These are phyloP conservation scores for Tolypocladium cylindrosporum DNA, from an alignment of 2,329 filamentous ascomycete genomes.

Conservation along the genomic window DNA sequence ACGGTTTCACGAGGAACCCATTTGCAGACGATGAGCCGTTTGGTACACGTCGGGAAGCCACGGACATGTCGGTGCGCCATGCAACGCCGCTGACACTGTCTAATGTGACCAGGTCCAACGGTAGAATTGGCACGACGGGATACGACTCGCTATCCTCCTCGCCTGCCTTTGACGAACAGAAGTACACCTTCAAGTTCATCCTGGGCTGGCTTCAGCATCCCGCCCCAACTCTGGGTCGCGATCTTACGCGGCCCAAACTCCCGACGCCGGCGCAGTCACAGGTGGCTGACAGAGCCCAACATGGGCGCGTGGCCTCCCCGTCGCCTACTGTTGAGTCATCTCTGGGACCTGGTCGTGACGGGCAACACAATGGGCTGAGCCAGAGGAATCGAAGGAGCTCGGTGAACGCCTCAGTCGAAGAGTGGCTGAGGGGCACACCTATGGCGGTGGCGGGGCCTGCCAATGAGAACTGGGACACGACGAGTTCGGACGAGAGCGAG, in stretches of 20 bases:
- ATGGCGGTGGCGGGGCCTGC: neutral
- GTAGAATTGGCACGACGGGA: slow-evolving; percentile 31
- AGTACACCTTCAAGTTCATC: slow-evolving; percentile 65
- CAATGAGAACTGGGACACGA: neutral
- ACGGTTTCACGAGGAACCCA: neutral
- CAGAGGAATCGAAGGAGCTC: slow-evolving; percentile 12
- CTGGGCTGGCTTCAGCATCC: slow-evolving; percentile 53
- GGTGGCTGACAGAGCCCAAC: slow-evolving; percentile 33
- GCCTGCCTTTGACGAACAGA: slow-evolving; percentile 42
- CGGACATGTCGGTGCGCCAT: slow-evolving; percentile 15
- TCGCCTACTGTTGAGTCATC: neutral
- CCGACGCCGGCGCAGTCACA: slow-evolving; percentile 60
- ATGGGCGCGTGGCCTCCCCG: slow-evolving; percentile 13
- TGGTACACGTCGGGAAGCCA: slow-evolving; percentile 36
- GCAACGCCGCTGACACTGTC: neutral
- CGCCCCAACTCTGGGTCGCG: slow-evolving; percentile 46
- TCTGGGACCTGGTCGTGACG: neutral
- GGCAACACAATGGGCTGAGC: neutral
- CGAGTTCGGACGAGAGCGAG: neutral
- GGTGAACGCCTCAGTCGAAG: slow-evolving; percentile 20
- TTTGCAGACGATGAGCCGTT: neutral
- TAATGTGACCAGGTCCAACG: slow-evolving; percentile 13
- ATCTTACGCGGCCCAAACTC: slow-evolving; percentile 58
- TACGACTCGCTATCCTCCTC: slow-evolving; percentile 44
- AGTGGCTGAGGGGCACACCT: slow-evolving; percentile 11